Evolutionary conservation across 495 filamentous ascomycete genomes (phyloP), one percentile per base, ranked within the genome.

Genomic region (Talaromyces ruber): DNA sequence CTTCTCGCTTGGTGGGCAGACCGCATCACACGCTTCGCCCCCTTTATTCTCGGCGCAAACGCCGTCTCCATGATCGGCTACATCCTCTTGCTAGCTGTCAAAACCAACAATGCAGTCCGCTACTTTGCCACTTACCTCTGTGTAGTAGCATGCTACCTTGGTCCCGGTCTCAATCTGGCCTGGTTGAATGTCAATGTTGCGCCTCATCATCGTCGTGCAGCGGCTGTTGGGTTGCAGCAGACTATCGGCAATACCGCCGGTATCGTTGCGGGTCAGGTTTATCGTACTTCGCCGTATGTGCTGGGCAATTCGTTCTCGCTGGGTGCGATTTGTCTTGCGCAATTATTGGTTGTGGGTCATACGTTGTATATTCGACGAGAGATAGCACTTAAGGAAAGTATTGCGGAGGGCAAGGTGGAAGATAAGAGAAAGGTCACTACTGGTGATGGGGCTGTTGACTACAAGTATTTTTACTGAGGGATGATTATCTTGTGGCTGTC

Each of bases 121-220:
- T 87, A 82, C 66, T 82, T 84, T 57, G 83, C 78, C 11, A 81
- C 77, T 16, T 87, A 79, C 68, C 71, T 87, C 16, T 78, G 75
- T 32, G 81, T 76, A 1, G 72, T 81, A 26, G 79, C 80, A 4
- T 74, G 80, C 11, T 84, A 81, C 61, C 75, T 73, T 9, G 75
- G 74, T 8, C 72, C 79, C 3, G 81, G 81, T 6, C 65, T 85
- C 21, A 83, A 82, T 66, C 62, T 84, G 16, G 78, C 78, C 8
- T 85, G 82, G 83, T 67, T 85, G 24, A 81, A 82, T 53, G 77
- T 82, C 62, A 87, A 85, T 62, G 68, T 81, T 6, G 81, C 83
- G 2, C 82, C 81, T 25, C 82, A 87, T 52, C 83, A 82, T 61
- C 76, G 80, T 16, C 77, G 83, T 5, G 79, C 84, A 0, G 71